Evolutionary conservation across 2,329 filamentous ascomycete species (phyloP).

Genomic region (Colletotrichum lini): DNA sequence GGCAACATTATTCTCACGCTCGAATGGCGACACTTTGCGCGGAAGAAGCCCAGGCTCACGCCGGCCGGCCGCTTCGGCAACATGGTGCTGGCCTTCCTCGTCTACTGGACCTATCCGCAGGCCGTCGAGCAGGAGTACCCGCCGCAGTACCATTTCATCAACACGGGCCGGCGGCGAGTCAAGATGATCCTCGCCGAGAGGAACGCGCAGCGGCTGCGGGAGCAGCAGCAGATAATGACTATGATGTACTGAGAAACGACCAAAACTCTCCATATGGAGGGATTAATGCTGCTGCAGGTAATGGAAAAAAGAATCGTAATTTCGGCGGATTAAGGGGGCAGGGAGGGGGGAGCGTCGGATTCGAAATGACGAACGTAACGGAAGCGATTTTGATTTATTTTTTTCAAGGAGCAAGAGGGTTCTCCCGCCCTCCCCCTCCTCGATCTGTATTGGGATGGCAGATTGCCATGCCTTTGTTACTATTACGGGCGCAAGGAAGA

Average conservation of each 20-base stretch:
- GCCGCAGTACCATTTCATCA: constrained; percentile 38
- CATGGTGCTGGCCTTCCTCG: constrained; percentile 49
- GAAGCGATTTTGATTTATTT: background rate
- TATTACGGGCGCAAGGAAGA: constrained; percentile 4
- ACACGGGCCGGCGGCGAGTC: constrained; percentile 38
- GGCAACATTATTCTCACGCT: constrained; percentile 55
- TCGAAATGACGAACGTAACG: background rate
- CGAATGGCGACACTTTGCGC: constrained; percentile 57
- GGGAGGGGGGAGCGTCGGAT: too few species aligned
- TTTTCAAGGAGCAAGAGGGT: background rate
- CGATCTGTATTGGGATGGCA: background rate
- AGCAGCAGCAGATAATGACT: constrained; percentile 38
- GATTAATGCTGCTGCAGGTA: background rate
- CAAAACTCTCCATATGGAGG: background rate
- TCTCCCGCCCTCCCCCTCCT: too few species aligned
- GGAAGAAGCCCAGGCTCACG: constrained; percentile 48
- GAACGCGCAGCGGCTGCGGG: constrained; percentile 31
- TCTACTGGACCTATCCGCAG: constrained; percentile 61
- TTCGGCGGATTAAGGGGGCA: too few species aligned
- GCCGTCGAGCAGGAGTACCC: constrained; percentile 57
- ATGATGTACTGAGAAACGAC: constrained; percentile 20
- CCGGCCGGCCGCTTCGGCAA: constrained; percentile 43
- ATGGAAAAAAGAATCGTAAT: background rate
- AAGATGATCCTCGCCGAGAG: constrained; percentile 39
- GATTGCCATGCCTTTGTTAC: background rate